Evolutionary conservation across 2,329 filamentous ascomycete genomes (phyloP), one percentile per base, ranked within the genome.

Genomic region (Thelonectria blattea): DNA sequence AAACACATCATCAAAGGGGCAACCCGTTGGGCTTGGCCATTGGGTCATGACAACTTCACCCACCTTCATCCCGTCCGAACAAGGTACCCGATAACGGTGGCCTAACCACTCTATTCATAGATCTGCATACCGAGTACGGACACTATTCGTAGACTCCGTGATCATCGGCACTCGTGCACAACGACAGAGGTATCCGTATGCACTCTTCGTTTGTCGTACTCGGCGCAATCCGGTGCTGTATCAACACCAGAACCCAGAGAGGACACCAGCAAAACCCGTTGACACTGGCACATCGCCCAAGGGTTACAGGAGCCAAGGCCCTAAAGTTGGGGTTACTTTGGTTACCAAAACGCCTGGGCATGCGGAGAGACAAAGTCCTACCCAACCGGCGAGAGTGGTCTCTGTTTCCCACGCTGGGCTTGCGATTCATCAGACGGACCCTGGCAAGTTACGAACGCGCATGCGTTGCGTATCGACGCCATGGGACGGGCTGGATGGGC

Each of bases 401-500:
- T 43, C 52, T 48, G 20, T 24, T n/a, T 48, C 43, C 52, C 52
- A 48, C 43, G 52, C 30, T 43, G 47, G 42, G 46, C 49, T 42
- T n/a, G 53, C 42, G 45, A 47, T 43, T 42, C 27, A 42, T 14
- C 34, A 20, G 20, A 5, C 30, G 49, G 30, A 49, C 53, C 53
- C 45, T 49, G 45, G 53, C 52, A 56, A 56, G 53, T 56, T 56
- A 56, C 53, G 53, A 55, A 55, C 52, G 22, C 9, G 32, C 52
- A 48, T 41, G 52, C 30, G 42, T 55, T 41, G 52, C 30, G 43
- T 55, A 55, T 55, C 52, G 45, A 48, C 22, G 22, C 22, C 22
- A 24, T 24, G 22, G 22, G 22, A 24, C 8, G 27, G 27, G 8
- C 27, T 30, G 27, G 27, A 30, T 30, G 52, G 43, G 52, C 46